Base-by-base conservation (phyloP, 1,284 basidiomycete genomes). In the Bjerkandera adusta region DNA sequence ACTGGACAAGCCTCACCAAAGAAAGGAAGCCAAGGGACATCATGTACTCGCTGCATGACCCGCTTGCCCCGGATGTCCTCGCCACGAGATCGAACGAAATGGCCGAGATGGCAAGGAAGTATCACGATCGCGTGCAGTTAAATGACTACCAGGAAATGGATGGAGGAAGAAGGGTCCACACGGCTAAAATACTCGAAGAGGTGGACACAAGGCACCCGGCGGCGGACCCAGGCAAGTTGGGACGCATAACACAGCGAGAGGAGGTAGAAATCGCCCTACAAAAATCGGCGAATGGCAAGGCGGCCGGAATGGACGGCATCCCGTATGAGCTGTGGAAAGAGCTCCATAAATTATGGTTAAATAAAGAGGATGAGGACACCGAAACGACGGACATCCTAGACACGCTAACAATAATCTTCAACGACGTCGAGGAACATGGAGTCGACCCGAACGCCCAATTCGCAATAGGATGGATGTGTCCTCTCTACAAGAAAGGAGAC, bases 401-500 rank as follows among this genome's bases (percentile, higher is more conserved):
- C 7, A n/a, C n/a, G n/a, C 13, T 48, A 2, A 50, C 45, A 0
- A n/a, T 1, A 2, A 49, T 58, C 0, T 61, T 44, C 40, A 47
- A 51, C 2, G 57, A 64, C 40, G 50, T 63, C 4, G 48, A 56
- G 20, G 5, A 16, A 0, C 21, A 54, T n/a, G 57, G 60, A 0
- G 47, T 56, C 0, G 32, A 32, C 5, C 3, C n/a, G 1, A 7
- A 20, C 0, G 54, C 56, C 0, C 21, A 44, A 3, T 66, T 68
- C 40, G 45, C 59, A 0, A 45, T 56, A 3, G 67, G 68, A 3
- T 65, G 65, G 61, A 62, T 70, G 48, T 63, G 59, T 51, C 67
- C 61, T 0, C 42, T 68, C 1, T 67, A 62, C 45, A 70, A 70
- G 46, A 66, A 70, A 50, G 60, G 60, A n/a, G 58, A 64, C 6